Conservation (phyloP, 768 basidiomycete genomes). For the Leccinum subtestaceum region DNA sequence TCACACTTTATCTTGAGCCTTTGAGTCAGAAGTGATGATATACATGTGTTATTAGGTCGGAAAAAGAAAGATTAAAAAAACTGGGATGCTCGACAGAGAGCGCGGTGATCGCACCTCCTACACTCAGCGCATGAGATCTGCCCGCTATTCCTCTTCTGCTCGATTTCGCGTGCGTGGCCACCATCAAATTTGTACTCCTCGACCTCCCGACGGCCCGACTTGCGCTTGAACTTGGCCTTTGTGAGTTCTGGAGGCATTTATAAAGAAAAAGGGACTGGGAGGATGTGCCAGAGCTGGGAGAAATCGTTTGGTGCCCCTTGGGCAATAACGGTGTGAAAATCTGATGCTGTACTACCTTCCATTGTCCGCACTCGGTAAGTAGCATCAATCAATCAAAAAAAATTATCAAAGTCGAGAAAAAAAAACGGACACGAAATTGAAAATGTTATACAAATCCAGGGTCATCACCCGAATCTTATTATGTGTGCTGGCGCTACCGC, state of each 20-base stretch:
- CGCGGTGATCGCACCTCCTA: constrained; percentile 66
- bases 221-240: constrained; percentile 50
- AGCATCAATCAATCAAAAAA: constrained; percentile 1
- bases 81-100: constrained; percentile 24
- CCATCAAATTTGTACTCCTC: constrained; percentile 52
- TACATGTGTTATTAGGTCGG: constrained; percentile 15
- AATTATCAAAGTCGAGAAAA: background rate
- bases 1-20: constrained; percentile 81
- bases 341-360: constrained; percentile 12
- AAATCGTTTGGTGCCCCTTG: constrained; percentile 10
- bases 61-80: constrained; percentile 13
- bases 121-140: constrained; percentile 81
- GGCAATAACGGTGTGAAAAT: constrained; percentile 28
- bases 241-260: constrained; percentile 57
- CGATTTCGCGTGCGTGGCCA: constrained; percentile 61
- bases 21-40: constrained; percentile 12
- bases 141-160: constrained; percentile 70
- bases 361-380: constrained; percentile 9
- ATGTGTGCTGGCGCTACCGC: background rate
- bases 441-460: background rate
- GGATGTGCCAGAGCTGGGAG: constrained; percentile 17
- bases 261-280: constrained; percentile 3
- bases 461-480: background rate
- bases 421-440: background rate
- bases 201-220: constrained; percentile 45